Conservation (phyloP, 1,284 basidiomycete species). For the Pyrrhoderma noxium region DNA sequence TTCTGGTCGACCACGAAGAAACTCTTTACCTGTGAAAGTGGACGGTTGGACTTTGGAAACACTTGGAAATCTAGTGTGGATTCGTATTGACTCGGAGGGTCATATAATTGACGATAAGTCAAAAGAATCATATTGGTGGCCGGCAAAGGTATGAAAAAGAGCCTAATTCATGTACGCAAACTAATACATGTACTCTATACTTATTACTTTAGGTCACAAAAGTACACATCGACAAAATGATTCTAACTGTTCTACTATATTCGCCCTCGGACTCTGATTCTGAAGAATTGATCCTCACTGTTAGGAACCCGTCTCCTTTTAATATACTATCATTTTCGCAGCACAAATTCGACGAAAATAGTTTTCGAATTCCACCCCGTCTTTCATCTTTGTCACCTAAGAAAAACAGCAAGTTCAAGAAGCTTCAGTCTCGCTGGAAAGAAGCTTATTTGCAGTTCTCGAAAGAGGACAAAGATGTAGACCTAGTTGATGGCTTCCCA, state of each 20-base stretch:
- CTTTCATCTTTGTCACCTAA: neutral
- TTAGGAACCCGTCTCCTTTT: constrained; percentile 4
- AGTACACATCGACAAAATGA: neutral
- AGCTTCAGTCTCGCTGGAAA: constrained; percentile 7
- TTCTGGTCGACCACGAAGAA: constrained; percentile 19
- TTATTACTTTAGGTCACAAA: too few relatives aligned
- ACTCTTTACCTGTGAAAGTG: neutral
- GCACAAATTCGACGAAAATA: neutral
- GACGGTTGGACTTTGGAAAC: constrained; percentile 13
- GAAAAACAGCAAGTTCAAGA: neutral
- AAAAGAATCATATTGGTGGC: constrained; percentile 32
- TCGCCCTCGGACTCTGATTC: constrained; percentile 1
- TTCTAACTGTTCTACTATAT: neutral
- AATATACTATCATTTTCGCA: constrained; percentile 7
- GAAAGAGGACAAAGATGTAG: constrained; percentile 4
- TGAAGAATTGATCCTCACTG: neutral
- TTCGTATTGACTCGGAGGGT: constrained; percentile 24
- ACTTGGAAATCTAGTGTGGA: constrained; percentile 29
- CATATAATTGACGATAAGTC: constrained; percentile 9
- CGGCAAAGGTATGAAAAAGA: constrained; percentile 29
- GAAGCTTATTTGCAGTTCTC: constrained; percentile 5
- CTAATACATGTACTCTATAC: too few relatives aligned
- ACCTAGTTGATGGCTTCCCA: constrained; percentile 13
- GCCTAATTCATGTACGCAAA: too few relatives aligned
- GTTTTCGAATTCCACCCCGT: neutral